Base-by-base conservation (phyloP, 2,329 filamentous ascomycete species). In the Phyllachora maydis region DNA sequence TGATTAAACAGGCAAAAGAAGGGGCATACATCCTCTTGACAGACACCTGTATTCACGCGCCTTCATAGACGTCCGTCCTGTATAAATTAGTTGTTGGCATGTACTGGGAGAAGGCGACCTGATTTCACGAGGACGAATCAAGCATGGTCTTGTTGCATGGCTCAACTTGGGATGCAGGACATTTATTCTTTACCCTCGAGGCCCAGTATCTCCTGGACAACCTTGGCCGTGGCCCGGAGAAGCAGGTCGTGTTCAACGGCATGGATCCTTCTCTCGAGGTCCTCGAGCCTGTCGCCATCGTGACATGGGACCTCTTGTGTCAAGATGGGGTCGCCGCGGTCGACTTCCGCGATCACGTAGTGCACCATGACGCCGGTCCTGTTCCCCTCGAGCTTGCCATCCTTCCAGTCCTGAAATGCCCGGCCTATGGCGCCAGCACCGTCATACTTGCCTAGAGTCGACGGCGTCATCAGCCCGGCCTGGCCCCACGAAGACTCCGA, bases 341-440 rank as follows among this genome's bases (percentile, higher is more conserved):
- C 82, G 26, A 92, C 79, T 43, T 85, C 67, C 6, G 52, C 55
- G 30, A 77, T 70, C 22, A 91, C 81, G 46, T 83, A 73, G 49
- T 92, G 82, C 10, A 81, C 68, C 83, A 91, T 92, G 25, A 90
- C 71, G 1, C 83, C 82, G 0, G 82, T 90, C 32, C 59, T 61
- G 32, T 61, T 60, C 33, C 75, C 59, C 36, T 70, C 63, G 7
- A 79, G 61, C 32, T 60, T 62, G 5, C 63, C 61, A 3, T 49
- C 51, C 40, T 69, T 47, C 41, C 76, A 82, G 27, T 78, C 79
- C 22, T 65, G 58, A 47, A 68, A 81, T 3, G 82, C 79, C 13
- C 78, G 59, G 36, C 75, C 66, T 35, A 92, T 90, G 10, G 81
- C 82, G 33, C 62, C 52, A 18, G 69, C 65, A 4, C 82, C 82